phyloP scores from a whole-genome alignment of 139 green algal genomes.

The Chlorella sorokiniana region DNA sequence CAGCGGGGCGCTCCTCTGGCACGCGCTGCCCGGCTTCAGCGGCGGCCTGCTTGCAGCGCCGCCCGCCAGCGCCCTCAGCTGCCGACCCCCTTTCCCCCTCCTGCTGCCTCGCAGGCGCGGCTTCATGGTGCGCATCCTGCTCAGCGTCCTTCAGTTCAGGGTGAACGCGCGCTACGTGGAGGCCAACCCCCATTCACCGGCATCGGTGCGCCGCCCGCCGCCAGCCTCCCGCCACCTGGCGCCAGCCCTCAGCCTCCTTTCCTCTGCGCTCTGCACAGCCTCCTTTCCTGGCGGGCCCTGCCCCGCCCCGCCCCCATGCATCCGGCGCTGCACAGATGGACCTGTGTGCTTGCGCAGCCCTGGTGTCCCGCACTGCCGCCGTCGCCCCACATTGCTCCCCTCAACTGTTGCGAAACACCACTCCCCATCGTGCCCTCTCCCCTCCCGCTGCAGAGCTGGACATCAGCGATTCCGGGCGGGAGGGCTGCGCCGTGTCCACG shows the following conservation, averaged over 20 bases:
- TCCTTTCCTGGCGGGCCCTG: not conserved
- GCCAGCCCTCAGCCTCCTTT: not conserved
- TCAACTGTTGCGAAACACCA: not conserved
- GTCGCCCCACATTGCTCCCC: not conserved
- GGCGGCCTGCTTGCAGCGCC: no score
- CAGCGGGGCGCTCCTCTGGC: no score
- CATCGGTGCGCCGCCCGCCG: conserved; percentile 63
- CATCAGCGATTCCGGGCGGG: conserved; percentile 53
- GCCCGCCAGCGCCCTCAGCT: not conserved
- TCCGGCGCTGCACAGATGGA: no score
- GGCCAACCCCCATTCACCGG: conserved; percentile 79
- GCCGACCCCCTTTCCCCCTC: not conserved
- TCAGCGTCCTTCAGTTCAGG: conserved; percentile 92
- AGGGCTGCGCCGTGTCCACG: conserved; percentile 94
- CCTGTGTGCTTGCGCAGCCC: no score
- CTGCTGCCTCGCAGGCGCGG: conserved; percentile 28
- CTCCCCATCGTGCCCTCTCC: not conserved
- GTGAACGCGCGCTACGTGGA: conserved; percentile 78
- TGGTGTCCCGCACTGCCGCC: not conserved
- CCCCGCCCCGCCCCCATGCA: not conserved
- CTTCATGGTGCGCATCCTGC: conserved; percentile 90
- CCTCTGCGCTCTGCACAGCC: no score
- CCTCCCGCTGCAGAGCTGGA: conserved; percentile 13
- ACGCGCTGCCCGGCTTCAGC: no score
- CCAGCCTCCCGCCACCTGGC: not conserved